Percentiles rank a stretch among this genome's conserved stretches.
These are phyloP conservation scores for Cicer judaicum DNA, from an alignment of 306 rosid genomes.

Conservation along the genomic window DNA sequence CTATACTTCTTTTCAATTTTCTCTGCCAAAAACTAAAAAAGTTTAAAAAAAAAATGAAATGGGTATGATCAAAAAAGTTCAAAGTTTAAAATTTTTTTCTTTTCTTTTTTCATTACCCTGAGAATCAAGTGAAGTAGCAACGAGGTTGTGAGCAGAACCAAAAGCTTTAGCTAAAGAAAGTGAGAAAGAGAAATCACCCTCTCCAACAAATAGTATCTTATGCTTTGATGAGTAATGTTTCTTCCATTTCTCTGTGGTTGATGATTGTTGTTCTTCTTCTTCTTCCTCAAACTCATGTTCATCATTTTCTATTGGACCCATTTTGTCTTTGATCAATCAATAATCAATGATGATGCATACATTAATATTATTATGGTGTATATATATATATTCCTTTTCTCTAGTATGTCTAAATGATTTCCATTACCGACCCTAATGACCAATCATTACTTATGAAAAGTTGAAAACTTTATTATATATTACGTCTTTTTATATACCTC, in stretches of 20 bases:
- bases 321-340: constrained; percentile 13
- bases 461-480: not conserved
- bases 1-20: constrained; percentile 62
- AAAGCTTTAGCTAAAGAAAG: constrained; percentile 63
- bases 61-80: constrained; percentile 25
- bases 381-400: not conserved
- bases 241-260: constrained; percentile 59
- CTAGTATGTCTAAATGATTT: not conserved
- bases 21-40: constrained; percentile 45
- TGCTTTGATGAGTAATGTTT: constrained; percentile 79
- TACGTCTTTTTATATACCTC: not conserved
- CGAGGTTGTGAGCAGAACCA: constrained; percentile 68
- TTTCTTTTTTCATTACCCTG: constrained; percentile 47
- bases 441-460: not conserved
- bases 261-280: constrained; percentile 23
- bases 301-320: constrained; percentile 32
- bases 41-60: not conserved
- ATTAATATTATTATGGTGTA: not conserved
- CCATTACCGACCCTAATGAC: constrained; percentile 15
- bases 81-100: constrained; percentile 6
- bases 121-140: constrained; percentile 80
- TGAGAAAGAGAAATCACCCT: constrained; percentile 85
- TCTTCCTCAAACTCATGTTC: constrained; percentile 39
- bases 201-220: constrained; percentile 72
- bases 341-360: not conserved